A percentile compares a stretch with the other conserved stretches of the same genome.
phyloP scores from a whole-genome alignment of 352 stramenopile species.

The Pythium oligandrum region DNA sequence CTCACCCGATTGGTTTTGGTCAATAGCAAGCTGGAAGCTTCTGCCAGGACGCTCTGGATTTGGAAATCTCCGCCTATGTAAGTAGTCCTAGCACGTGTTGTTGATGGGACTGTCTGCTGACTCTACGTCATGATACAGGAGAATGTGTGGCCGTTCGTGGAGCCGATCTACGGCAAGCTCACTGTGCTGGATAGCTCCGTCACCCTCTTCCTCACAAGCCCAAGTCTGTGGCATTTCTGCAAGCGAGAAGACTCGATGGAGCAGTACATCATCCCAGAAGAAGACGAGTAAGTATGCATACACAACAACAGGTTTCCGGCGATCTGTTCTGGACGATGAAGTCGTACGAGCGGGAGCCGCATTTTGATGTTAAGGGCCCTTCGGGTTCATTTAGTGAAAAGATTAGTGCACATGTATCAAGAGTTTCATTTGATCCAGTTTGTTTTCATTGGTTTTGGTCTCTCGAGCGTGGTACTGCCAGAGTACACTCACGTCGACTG shows the following conservation, averaged over 20 bases:
- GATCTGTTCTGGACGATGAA: too few species aligned
- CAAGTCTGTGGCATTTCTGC: constrained; percentile 82
- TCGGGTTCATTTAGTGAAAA: too few species aligned
- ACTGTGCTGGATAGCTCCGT: constrained; percentile 57
- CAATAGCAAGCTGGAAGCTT: constrained; percentile 66
- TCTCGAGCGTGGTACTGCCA: too few species aligned
- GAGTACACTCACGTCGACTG: too few species aligned
- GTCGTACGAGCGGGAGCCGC: too few species aligned
- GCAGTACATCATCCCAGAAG: constrained; percentile 72
- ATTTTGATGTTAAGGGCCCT: too few species aligned
- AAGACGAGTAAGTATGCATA: constrained; percentile 33
- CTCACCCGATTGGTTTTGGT: not conserved
- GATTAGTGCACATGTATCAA: too few species aligned
- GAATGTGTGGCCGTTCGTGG: constrained; percentile 76
- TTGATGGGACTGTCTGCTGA: not conserved
- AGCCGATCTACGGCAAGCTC: constrained; percentile 72
- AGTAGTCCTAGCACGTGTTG: constrained; percentile 5
- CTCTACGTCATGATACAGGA: constrained; percentile 30
- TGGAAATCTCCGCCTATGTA: constrained; percentile 71
- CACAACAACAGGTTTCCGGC: too few species aligned
- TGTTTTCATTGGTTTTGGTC: too few species aligned
- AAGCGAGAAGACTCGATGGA: constrained; percentile 73
- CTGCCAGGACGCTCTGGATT: constrained; percentile 75
- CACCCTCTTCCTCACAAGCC: constrained; percentile 58
- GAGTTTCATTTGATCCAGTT: too few species aligned